Base-by-base conservation (phyloP, 2,329 filamentous ascomycete species). In the Cyphellophora attinorum region DNA sequence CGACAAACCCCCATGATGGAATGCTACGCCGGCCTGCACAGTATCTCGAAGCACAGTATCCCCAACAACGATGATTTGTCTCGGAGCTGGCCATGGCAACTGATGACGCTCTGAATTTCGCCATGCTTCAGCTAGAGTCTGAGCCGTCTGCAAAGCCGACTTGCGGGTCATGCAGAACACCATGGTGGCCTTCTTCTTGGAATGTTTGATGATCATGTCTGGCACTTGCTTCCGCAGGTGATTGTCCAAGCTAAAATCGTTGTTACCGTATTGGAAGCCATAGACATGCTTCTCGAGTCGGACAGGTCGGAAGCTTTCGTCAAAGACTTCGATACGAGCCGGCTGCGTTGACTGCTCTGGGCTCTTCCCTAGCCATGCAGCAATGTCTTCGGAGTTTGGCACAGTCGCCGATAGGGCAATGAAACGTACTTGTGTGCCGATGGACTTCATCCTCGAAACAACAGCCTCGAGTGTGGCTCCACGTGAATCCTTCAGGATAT, bases 361-460 rank as follows among this genome's bases (percentile, higher is more conserved):
- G 47, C 77, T 71, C 40, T 69, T 79, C 0, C 85, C 85, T 1
- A 93, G 63, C 85, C 85, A 93, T 2, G 65, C 66, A 4, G 84
- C 83, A 44, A 93, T 79, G 51, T 93, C 85, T 30, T 78, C 67
- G 0, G 82, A 80, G 46, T 93, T 93, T 2, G 85, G 85, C 2
- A 93, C 76, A 0, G 85, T 93, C 3, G 85, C 85, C 52, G 84
- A 89, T 29, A 93, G 59, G 2, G 85, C 84, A 17, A 93, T 62
- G 47, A 93, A 91, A 11, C 85, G 76, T 11, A 91, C 76, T 51
- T 80, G 72, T 1, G 77, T 75, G 10, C 79, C 78, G 29, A 85
- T 76, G 0, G 79, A 79, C 56, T 91, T 91, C 84, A 91, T 93
- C 6, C 85, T 77, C 11, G 84, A 89, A 0, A 93, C 81, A 2